Base-by-base conservation (phyloP, 2,329 filamentous ascomycete species). In the Tothia fuscella region DNA sequence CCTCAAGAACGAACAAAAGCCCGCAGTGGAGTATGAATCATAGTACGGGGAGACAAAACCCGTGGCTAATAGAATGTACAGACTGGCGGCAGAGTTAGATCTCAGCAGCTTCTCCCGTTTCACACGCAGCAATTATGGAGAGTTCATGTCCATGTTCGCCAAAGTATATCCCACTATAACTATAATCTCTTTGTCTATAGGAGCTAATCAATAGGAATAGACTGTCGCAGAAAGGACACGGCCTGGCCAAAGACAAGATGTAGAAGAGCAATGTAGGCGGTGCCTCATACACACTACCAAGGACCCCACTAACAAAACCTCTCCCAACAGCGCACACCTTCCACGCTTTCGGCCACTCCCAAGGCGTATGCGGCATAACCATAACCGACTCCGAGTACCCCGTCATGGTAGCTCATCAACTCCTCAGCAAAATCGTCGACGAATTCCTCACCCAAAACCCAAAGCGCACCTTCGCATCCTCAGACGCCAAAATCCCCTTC, bases 401-500 rank as follows among this genome's bases (percentile, higher is more conserved):
- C 73, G 86, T 61, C 26, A 71, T 89, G 6, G 84, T 88, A 19
- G 87, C 87, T 19, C 87, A 94, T 60, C 81, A 86, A 61, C 72
- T 95, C 41, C 77, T 94, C 51, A 81, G 78, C 58, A 93, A 94
- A 62, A 72, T 91, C 42, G 68, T 87, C 60, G 85, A 94, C 62
- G 86, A 93, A 61, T 95, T 94, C 63, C 71, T 88, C 29, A 67
- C 76, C 49, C 75, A 80, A 56, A 75, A 89, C 65, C 83, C 86
- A 6, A 73, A 76, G 45, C 75, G 76, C 38, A 66, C 76, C 32
- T 91, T 79, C 71, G 68, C 71, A 14, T 70, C 62, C 49, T 66
- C 54, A 60, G 71, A 56, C 30, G 56, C 67, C 53, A 65, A 63
- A 42, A 64, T 84, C 40, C 56, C 68, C 16, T 80, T 87, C 58